Percentiles rank a stretch among this genome's conserved stretches.
These are phyloP conservation scores for Pythium rhizo-oryzae DNA, from an alignment of 352 stramenopile species.

Conservation along the genomic window DNA sequence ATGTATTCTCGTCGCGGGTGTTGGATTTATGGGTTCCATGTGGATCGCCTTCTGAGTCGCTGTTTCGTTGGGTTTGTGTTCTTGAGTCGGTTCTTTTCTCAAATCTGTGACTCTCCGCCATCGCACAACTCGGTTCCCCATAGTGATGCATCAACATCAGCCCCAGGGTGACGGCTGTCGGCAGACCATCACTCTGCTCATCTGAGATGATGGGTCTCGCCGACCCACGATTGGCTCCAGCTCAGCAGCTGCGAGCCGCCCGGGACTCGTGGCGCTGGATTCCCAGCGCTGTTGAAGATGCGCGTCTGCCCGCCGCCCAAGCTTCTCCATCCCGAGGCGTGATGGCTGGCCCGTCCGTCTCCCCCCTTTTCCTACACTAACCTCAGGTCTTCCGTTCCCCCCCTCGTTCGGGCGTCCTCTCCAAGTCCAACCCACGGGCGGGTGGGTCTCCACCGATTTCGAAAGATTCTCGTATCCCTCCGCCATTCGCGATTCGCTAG, in stretches of 20 bases:
- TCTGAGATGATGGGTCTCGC: constrained; percentile 10
- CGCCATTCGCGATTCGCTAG: constrained; percentile 6
- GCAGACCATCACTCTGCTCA: constrained; percentile 11
- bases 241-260: neutral
- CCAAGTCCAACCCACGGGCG: neutral
- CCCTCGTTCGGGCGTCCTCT: neutral
- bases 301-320: neutral
- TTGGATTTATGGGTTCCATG: too few species aligned
- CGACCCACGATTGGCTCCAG: constrained; percentile 13
- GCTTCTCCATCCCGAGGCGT: neutral
- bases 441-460: neutral
- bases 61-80: too few species aligned
- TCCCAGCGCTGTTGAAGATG: neutral
- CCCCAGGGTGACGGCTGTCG: neutral
- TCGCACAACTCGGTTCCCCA: too few species aligned
- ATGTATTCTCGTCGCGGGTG: too few species aligned
- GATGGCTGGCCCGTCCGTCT: constrained; percentile 15
- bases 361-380: neutral
- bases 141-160: neutral
- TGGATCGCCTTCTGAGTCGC: too few species aligned
- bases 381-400: too few species aligned
- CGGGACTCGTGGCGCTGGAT: neutral
- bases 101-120: neutral
- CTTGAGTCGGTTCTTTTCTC: too few species aligned
- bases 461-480: neutral